Evolutionary conservation across 2,329 filamentous ascomycete genomes (phyloP).

Genomic region (Hypoxylon sp.): DNA sequence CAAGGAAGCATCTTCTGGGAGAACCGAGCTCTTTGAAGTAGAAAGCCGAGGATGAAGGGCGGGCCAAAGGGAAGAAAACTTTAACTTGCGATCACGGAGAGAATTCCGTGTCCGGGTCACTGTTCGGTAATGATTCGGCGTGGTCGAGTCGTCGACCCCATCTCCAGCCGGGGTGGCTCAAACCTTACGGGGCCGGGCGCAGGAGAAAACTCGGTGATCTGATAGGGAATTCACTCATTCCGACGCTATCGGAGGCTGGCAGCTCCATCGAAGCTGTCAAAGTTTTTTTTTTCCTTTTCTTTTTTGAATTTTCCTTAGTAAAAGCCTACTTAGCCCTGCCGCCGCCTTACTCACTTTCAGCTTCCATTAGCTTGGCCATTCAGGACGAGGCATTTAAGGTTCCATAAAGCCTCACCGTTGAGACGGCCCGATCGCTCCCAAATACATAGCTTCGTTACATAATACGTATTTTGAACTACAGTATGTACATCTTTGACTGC

Average conservation of each 20-base stretch:
- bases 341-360: constrained; percentile 39
- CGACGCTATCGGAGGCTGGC: constrained; percentile 7
- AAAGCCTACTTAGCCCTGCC: constrained; percentile 20
- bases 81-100: constrained; percentile 10
- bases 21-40: background rate
- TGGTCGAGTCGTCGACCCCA: background rate
- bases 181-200: constrained; percentile 16
- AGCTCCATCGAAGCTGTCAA: constrained; percentile 30
- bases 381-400: constrained; percentile 5
- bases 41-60: constrained; percentile 32
- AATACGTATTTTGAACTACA: constrained; percentile 6
- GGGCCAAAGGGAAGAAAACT: constrained; percentile 26
- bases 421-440: constrained; percentile 27
- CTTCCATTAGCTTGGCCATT: constrained; percentile 12
- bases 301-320: constrained; percentile 10
- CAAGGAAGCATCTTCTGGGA: background rate
- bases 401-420: constrained; percentile 13
- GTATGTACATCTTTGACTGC: background rate
- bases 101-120: constrained; percentile 11
- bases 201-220: constrained; percentile 42
- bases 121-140: constrained; percentile 34
- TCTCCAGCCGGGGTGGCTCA: constrained; percentile 19
- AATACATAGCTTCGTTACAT: constrained; percentile 6
- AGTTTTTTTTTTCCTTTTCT: constrained; percentile 17
- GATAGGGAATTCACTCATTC: constrained; percentile 18